A percentile compares a stretch with the other conserved stretches of the same genome.
Evolutionary conservation across 768 basidiomycete species (phyloP).

Genomic region (Boletus rubescentipes): DNA sequence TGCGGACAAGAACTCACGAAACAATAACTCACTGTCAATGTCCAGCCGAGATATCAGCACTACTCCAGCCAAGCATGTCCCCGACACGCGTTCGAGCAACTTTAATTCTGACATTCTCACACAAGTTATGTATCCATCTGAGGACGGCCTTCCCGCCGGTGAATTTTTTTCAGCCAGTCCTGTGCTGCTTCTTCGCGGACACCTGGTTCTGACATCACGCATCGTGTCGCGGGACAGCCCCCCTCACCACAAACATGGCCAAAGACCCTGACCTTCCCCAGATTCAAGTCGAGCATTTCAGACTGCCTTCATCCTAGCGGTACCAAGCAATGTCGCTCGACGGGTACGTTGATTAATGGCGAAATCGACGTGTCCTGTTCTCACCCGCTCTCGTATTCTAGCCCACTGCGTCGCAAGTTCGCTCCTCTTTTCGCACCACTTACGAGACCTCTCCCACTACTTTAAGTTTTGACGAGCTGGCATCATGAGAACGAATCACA

Average conservation of each 20-base stretch:
- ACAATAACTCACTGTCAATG: neutral
- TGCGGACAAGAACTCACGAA: slow-evolving; percentile 6
- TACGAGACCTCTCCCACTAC: slow-evolving; percentile 22
- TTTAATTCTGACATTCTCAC: slow-evolving; percentile 14
- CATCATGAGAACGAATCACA: slow-evolving; percentile 22
- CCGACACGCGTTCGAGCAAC: neutral
- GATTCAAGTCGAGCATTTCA: neutral
- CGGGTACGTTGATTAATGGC: neutral
- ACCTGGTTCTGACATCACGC: neutral
- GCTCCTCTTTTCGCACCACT: slow-evolving; percentile 3
- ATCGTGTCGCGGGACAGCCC: slow-evolving; percentile 7
- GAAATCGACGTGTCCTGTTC: neutral
- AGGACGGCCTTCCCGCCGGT: slow-evolving; percentile 1
- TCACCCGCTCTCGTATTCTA: neutral
- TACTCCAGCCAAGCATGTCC: neutral
- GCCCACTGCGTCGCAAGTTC: neutral
- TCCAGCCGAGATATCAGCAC: slow-evolving; percentile 11
- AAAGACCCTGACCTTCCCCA: neutral
- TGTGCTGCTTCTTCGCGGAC: neutral
- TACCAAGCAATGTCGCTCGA: neutral
- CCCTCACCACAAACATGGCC: neutral
- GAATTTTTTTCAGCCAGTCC: neutral
- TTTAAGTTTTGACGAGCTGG: slow-evolving; percentile 14
- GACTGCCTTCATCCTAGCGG: neutral
- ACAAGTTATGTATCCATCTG: slow-evolving; percentile 19